Percentiles rank a stretch among this genome's conserved stretches.
These are phyloP conservation scores for Coemansia pectinata DNA, from an alignment of 192 early-diverging fungal species.

Conservation along the genomic window DNA sequence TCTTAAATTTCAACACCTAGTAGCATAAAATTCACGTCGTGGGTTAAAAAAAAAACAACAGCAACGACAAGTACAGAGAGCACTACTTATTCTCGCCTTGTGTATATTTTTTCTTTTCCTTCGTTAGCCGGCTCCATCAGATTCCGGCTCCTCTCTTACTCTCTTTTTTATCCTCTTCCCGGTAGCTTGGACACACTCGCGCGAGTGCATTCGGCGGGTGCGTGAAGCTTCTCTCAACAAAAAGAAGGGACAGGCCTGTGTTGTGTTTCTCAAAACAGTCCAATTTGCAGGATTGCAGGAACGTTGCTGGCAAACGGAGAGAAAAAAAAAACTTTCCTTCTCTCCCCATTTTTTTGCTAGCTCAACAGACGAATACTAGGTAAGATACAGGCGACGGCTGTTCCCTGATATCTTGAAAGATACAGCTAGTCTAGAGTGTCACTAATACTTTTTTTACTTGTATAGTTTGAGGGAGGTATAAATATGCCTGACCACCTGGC, in stretches of 20 bases:
- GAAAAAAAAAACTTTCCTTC: not conserved
- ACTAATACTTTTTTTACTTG: not conserved
- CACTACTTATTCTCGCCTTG: not conserved
- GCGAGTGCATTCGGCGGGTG: not conserved
- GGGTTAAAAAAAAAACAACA: no score
- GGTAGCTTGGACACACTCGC: not conserved
- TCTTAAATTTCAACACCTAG: no score
- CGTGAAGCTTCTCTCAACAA: not conserved
- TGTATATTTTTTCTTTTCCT: not conserved
- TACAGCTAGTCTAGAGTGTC: not conserved
- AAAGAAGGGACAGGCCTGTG: not conserved
- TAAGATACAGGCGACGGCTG: not conserved
- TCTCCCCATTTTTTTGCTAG: not conserved
- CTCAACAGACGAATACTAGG: not conserved
- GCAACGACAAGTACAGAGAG: not conserved
- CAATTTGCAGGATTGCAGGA: conserved; percentile 6
- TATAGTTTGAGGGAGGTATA: not conserved
- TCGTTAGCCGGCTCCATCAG: not conserved
- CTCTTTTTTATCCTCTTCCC: not conserved
- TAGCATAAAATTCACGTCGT: no score
- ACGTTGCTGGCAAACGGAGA: conserved; percentile 3
- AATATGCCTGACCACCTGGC: not conserved
- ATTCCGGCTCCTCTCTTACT: not conserved
- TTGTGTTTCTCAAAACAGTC: not conserved
- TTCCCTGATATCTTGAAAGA: not conserved